Percentiles rank a stretch among this genome's conserved stretches.
Evolutionary conservation across 163 green algal species (phyloP).

Genomic region (Volvox carteri): DNA sequence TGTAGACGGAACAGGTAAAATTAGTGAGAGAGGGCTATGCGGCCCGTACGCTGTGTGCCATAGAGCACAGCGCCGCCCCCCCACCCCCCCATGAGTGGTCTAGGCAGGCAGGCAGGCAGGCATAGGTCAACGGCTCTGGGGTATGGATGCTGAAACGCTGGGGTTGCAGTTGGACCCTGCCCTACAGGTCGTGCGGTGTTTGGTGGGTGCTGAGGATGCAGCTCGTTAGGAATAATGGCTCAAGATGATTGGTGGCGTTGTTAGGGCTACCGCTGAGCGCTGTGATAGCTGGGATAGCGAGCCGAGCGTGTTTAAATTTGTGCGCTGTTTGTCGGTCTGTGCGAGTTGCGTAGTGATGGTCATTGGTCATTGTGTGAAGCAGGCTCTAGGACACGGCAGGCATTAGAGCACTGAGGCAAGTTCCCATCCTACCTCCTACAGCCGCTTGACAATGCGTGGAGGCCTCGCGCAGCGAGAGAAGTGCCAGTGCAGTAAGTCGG

Average conservation of each 20-base stretch:
- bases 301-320: too few relatives aligned
- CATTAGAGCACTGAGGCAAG: background rate
- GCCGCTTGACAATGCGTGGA: background rate
- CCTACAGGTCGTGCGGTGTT: background rate
- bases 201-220: background rate
- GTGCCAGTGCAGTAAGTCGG: too few relatives aligned
- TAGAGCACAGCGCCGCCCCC: too few relatives aligned
- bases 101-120: background rate
- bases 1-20: too few relatives aligned
- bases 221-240: background rate
- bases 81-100: too few relatives aligned
- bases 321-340: too few relatives aligned
- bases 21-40: too few relatives aligned
- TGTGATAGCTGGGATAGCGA: too few relatives aligned
- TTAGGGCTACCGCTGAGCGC: too few relatives aligned
- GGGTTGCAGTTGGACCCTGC: constrained; percentile 2
- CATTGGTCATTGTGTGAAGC: too few relatives aligned
- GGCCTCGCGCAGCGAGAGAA: background rate
- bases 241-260: background rate
- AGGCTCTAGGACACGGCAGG: background rate
- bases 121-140: background rate
- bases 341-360: too few relatives aligned
- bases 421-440: background rate
- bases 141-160: background rate
- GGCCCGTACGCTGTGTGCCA: too few relatives aligned